Conservation (phyloP, 23 red algal genomes). For the Cyanidioschyzon merolae region DNA sequence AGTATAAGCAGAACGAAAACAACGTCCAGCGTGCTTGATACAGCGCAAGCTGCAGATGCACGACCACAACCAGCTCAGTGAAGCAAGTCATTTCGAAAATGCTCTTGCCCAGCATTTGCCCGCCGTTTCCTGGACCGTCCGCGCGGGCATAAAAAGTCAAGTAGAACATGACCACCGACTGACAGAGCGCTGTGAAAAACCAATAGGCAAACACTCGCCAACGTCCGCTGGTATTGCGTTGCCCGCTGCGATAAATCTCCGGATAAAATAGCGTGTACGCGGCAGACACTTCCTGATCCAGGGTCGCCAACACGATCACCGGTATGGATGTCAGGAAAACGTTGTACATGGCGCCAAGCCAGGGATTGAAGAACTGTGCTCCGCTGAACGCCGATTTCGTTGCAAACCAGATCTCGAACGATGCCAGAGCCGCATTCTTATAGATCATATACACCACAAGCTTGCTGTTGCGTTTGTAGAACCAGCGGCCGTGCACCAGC, state of each 20-base stretch:
- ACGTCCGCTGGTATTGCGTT: slow-evolving; percentile 41
- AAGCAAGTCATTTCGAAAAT: slow-evolving; percentile 25
- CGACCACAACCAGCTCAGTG: slow-evolving; percentile 16
- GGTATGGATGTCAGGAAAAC: slow-evolving; percentile 60
- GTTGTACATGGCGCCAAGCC: slow-evolving; percentile 83
- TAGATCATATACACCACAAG: slow-evolving; percentile 79
- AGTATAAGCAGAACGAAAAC: slow-evolving; percentile 14
- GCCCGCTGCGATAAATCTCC: slow-evolving; percentile 63
- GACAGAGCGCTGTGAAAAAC: slow-evolving; percentile 46
- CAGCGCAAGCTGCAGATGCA: slow-evolving; percentile 21
- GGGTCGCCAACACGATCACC: slow-evolving; percentile 60
- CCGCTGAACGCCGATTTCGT: slow-evolving; percentile 50
- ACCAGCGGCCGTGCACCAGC: slow-evolving; percentile 89
- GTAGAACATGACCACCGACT: slow-evolving; percentile 71
- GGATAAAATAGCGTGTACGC: slow-evolving; percentile 72
- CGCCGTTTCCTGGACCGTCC: slow-evolving; percentile 33
- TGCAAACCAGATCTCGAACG: slow-evolving; percentile 67
- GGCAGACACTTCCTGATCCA: slow-evolving; percentile 72
- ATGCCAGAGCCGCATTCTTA: slow-evolving; percentile 55
- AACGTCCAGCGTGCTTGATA: slow-evolving; percentile 60
- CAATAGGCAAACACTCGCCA: slow-evolving; percentile 60
- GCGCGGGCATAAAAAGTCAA: slow-evolving; percentile 37
- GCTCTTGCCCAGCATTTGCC: slow-evolving; percentile 44
- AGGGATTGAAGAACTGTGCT: slow-evolving; percentile 72
- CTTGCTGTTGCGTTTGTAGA: slow-evolving; percentile 68